Base-by-base conservation (phyloP, 1,284 basidiomycete species). In the Cutaneotrichosporon sp. region DNA sequence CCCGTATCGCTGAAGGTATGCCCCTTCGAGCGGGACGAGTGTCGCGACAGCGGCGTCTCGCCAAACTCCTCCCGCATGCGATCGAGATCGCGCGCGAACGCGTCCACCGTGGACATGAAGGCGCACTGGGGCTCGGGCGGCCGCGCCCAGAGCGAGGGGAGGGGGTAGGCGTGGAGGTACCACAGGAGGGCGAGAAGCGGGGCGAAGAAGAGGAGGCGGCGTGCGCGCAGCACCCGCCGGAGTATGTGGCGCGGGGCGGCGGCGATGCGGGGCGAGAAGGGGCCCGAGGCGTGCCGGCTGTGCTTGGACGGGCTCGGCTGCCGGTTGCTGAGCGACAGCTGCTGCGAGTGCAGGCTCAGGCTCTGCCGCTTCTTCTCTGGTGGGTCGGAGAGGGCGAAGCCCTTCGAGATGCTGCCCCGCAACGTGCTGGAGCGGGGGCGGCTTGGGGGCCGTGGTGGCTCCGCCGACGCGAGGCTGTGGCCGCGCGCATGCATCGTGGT, bases 61-160 rank as follows among this genome's bases (percentile, higher is more conserved):
- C 47, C 47, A 16, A 31, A n/a, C 47, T 50, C 25, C 25, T 27
- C 47, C 13, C 71, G 65, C 6, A 78, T 61, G 33, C 73, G 64
- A 9, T 54, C 59, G 9, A 77, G 66, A 59, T 78, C 76, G 22
- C 70, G 64, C 5, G 69, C 67, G 59, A 76, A 78, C 2, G 76
- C 76, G 43, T 76, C 74, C 13, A 75, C 65, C 11, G 74, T 67
- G 8, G 73, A 75, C 24, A 74, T 70, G 58, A 78, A 78, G 10
- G 56, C 60, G 67, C 76, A 78, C 27, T 59, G 24, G 14, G 31
- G 14, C 13, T 57, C 55, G 4, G 31, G 51, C 14, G 9, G 33
- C 20, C 22, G 22, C 5, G 29, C 29, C 14, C 24, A 25, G 25
- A 29, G 27, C 24, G 34, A 20, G 25, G 11, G 4, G n/a, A 33